phyloP scores from a whole-genome alignment of 768 basidiomycete species.

The Amanita jacksonii region DNA sequence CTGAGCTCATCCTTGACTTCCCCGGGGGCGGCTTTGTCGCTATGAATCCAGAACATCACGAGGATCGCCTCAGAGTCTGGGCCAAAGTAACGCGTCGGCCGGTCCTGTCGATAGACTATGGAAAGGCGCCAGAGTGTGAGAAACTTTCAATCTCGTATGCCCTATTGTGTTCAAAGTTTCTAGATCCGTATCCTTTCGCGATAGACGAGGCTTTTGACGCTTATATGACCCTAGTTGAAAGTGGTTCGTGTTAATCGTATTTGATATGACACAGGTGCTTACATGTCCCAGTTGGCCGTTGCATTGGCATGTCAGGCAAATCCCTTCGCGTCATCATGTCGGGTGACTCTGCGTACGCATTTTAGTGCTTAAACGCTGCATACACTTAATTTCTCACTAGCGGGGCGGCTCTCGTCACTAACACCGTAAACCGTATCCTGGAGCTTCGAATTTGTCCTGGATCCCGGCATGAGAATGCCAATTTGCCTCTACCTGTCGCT shows the following conservation, averaged over 20 bases:
- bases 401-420: constrained; percentile 81
- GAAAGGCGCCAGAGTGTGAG: constrained; percentile 94
- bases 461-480: constrained; percentile 23
- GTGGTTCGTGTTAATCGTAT: constrained; percentile 30
- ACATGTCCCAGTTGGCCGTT: constrained; percentile 41
- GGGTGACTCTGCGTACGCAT: constrained; percentile 94
- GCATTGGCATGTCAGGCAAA: constrained; percentile 85
- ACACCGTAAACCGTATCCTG: constrained; percentile 77
- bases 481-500: constrained; percentile 66
- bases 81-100: constrained; percentile 69
- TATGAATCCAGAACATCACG: constrained; percentile 94
- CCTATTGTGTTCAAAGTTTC: not conserved
- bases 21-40: constrained; percentile 97
- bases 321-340: constrained; percentile 69
- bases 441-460: constrained; percentile 41
- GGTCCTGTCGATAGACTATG: constrained; percentile 84
- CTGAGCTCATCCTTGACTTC: constrained; percentile 83
- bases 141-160: constrained; percentile 4
- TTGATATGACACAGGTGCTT: not conserved
- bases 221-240: constrained; percentile 74
- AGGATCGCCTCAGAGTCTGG: constrained; percentile 87
- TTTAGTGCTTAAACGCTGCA: constrained; percentile 7
- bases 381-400: constrained; percentile 29
- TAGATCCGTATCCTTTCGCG: constrained; percentile 96
- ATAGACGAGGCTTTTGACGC: constrained; percentile 92